Evolutionary conservation across 495 filamentous ascomycete genomes (phyloP).

Genomic region (Chaetomium cochliodes): DNA sequence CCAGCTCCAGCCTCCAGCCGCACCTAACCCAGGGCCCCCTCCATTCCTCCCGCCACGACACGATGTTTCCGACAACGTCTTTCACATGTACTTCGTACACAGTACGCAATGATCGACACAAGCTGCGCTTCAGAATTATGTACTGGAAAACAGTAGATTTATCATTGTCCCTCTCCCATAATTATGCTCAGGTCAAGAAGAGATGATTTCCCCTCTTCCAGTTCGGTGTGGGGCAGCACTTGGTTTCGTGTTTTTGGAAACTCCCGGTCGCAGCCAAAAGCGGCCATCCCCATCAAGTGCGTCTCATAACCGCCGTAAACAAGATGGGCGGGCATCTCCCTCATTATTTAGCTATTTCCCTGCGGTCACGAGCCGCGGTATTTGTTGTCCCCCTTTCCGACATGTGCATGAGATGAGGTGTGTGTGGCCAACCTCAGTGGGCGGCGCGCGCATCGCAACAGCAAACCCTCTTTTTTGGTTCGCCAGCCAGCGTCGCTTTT

Average conservation of each 20-base stretch:
- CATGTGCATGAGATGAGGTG: background rate
- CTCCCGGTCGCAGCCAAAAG: background rate
- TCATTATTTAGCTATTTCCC: background rate
- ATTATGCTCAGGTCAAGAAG: no score
- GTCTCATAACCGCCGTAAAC: conserved; percentile 3
- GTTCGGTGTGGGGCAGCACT: background rate
- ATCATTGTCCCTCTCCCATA: no score
- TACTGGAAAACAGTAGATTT: no score
- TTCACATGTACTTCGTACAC: no score
- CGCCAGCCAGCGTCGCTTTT: conserved; percentile 27
- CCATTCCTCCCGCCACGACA: no score
- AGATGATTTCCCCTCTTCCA: no score
- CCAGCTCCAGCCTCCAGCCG: conserved; percentile 10
- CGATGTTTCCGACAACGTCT: no score
- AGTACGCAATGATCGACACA: no score
- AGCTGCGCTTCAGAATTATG: no score
- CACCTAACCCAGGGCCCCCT: background rate
- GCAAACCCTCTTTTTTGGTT: conserved; percentile 16
- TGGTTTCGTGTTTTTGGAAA: background rate
- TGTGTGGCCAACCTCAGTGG: conserved; percentile 9
- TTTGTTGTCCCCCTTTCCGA: conserved; percentile 24
- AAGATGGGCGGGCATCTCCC: background rate
- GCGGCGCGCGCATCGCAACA: conserved; percentile 15
- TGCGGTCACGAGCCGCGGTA: conserved; percentile 25
- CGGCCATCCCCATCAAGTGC: background rate